Conservation (phyloP, 108 stramenopile genomes). For the Poteriospumella lacustris region DNA sequence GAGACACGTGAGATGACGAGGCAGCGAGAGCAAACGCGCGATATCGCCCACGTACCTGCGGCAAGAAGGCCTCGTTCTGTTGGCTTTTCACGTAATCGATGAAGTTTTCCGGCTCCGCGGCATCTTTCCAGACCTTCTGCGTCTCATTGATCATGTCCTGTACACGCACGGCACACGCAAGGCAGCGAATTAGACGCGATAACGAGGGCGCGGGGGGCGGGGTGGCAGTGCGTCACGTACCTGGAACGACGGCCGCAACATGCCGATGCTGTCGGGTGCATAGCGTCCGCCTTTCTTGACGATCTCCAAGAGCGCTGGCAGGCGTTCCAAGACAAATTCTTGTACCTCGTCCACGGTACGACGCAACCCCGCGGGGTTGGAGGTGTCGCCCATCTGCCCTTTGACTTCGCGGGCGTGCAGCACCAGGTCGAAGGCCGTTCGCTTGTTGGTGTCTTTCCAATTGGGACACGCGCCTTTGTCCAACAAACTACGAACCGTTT, state of each 20-base stretch:
- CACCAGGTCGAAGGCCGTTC: constrained; percentile 12
- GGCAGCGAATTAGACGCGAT: background rate
- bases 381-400: background rate
- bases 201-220: too few relatives aligned
- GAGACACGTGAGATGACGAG: background rate
- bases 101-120: background rate
- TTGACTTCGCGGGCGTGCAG: background rate
- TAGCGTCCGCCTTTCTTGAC: constrained; percentile 20
- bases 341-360: background rate
- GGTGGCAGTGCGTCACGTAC: background rate
- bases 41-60: background rate
- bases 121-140: background rate
- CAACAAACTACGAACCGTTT: constrained; percentile 12
- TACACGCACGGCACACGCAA: background rate
- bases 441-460: constrained; percentile 12
- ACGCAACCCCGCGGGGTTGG: background rate
- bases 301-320: constrained; percentile 14
- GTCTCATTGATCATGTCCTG: background rate
- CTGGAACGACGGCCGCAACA: background rate
- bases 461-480: constrained; percentile 24
- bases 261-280: background rate
- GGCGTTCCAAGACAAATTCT: background rate
- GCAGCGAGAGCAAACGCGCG: background rate
- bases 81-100: background rate
- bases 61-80: background rate